A percentile compares a stretch with the other conserved stretches of the same genome.
Conservation (phyloP, 495 filamentous ascomycete species). For the Ascodesmis nigricans region DNA sequence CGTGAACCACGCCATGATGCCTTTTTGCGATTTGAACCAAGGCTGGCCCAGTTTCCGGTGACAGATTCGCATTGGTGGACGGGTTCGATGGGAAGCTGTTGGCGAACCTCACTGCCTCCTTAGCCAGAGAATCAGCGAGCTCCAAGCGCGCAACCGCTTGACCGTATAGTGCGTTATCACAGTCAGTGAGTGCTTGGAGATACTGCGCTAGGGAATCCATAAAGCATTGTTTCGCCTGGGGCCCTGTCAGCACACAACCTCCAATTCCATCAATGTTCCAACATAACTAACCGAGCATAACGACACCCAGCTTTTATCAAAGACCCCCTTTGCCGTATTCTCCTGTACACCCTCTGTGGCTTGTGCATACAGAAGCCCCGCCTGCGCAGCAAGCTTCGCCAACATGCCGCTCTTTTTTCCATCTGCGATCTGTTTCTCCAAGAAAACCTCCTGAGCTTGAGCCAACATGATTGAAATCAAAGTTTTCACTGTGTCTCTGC, state of each 20-base stretch:
- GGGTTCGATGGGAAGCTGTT: conserved; percentile 61
- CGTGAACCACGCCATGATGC: conserved; percentile 58
- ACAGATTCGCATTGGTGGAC: conserved; percentile 61
- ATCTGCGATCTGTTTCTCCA: conserved; percentile 88
- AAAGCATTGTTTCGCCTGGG: conserved; percentile 57
- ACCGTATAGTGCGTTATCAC: conserved; percentile 70
- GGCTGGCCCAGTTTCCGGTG: conserved; percentile 48
- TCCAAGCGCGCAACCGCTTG: conserved; percentile 66
- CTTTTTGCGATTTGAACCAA: conserved; percentile 64
- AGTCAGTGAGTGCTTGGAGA: conserved; percentile 79
- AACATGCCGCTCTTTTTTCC: conserved; percentile 80
- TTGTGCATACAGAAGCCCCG: conserved; percentile 69
- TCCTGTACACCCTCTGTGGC: conserved; percentile 77
- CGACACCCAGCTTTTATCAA: conserved; percentile 70
- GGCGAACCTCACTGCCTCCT: conserved; percentile 53
- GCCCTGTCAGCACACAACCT: too few species aligned
- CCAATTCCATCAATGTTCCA: background rate
- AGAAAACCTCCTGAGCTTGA: conserved; percentile 87
- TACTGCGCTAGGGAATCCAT: conserved; percentile 77
- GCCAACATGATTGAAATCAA: conserved; percentile 82
- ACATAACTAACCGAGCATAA: conserved; percentile 2
- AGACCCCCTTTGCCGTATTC: conserved; percentile 73
- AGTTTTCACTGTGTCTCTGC: conserved; percentile 83
- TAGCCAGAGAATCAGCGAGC: conserved; percentile 50
- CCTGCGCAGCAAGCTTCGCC: conserved; percentile 80